Percentiles rank a stretch among this genome's conserved stretches.
These are phyloP conservation scores for Nothophaeocryptopus gaeumannii DNA, from an alignment of 2,329 filamentous ascomycete species.

Conservation along the genomic window DNA sequence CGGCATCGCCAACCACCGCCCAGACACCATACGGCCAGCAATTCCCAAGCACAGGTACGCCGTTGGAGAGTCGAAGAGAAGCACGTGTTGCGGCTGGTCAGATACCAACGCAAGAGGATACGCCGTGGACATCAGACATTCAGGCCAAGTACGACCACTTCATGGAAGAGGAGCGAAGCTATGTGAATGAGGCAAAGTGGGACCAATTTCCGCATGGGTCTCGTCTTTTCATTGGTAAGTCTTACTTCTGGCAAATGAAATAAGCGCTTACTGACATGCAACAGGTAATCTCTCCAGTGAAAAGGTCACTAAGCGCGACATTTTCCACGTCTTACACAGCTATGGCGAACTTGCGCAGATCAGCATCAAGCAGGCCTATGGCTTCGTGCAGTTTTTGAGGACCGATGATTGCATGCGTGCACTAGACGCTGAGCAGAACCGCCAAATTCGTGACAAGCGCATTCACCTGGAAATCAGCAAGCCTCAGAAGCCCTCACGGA, in stretches of 20 bases:
- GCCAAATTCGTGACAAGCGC: constrained; percentile 79
- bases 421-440: constrained; percentile 74
- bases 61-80: constrained; percentile 31
- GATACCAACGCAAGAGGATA: constrained; percentile 44
- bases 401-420: constrained; percentile 70
- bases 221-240: constrained; percentile 74
- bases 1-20: not conserved
- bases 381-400: constrained; percentile 91
- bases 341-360: constrained; percentile 90
- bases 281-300: constrained; percentile 88
- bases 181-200: constrained; percentile 76
- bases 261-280: constrained; percentile 20
- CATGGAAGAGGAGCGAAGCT: constrained; percentile 67
- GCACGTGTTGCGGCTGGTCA: constrained; percentile 30
- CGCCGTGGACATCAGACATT: constrained; percentile 55
- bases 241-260: constrained; percentile 8
- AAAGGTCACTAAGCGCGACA: constrained; percentile 86
- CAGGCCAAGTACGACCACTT: constrained; percentile 71
- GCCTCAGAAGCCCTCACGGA: constrained; percentile 58
- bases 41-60: constrained; percentile 9
- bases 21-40: constrained; percentile 10
- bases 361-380: constrained; percentile 93
- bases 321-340: constrained; percentile 84
- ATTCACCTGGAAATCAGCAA: constrained; percentile 93
- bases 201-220: constrained; percentile 75